Conservation (phyloP, 257 asterid genomes). For the Linderniella brevidens region DNA sequence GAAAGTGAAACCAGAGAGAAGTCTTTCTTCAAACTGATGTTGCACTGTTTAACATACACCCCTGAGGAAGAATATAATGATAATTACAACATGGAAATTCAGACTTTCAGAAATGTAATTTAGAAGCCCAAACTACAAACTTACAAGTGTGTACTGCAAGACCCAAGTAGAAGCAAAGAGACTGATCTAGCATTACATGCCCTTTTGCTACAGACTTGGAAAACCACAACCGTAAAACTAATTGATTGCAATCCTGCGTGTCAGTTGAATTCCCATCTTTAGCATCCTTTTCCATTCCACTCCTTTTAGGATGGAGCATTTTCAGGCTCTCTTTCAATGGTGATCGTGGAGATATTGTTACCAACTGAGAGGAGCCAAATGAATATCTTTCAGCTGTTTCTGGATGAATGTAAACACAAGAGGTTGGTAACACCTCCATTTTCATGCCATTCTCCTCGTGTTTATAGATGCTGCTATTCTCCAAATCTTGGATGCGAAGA, state of each 20-base stretch:
- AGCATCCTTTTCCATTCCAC: constrained; percentile 34
- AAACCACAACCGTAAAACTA: constrained; percentile 34
- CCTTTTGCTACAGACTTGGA: constrained; percentile 81
- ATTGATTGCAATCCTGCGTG: constrained; percentile 21
- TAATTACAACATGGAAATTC: no score
- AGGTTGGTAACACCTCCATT: constrained; percentile 56
- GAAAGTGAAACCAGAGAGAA: constrained; percentile 47
- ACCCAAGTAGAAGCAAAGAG: constrained; percentile 82
- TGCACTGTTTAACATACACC: constrained; percentile 47
- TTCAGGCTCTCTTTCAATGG: constrained; percentile 28
- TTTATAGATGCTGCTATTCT: constrained; percentile 26
- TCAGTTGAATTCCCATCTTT: constrained; percentile 20
- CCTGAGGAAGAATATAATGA: constrained; percentile 29
- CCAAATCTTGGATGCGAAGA: constrained; percentile 65
- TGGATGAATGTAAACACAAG: constrained; percentile 67
- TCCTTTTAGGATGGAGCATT: constrained; percentile 25
- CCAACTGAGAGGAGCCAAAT: constrained; percentile 44
- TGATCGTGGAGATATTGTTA: constrained; percentile 40
- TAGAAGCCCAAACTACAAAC: constrained; percentile 12
- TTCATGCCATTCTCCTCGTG: constrained; percentile 31
- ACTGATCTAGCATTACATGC: constrained; percentile 69
- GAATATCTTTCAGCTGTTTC: constrained; percentile 62
- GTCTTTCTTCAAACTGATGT: constrained; percentile 25
- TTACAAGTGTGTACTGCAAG: constrained; percentile 72
- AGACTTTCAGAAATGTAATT: no score